Conservation (phyloP, 345 rosid species). For the Murraya koenigii region DNA sequence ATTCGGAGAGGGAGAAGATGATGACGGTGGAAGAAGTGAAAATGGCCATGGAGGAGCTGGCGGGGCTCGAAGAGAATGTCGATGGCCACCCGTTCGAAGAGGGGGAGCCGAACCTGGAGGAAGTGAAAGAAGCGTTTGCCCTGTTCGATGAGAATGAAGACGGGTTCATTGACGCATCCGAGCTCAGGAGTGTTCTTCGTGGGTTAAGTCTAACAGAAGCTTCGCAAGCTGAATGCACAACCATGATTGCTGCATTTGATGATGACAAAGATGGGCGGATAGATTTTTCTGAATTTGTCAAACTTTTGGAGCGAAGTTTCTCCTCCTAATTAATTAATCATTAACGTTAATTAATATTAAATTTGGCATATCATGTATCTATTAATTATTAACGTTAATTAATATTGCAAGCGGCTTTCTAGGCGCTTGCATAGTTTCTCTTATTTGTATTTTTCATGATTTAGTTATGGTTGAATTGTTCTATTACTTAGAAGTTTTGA, state of each 20-base stretch:
- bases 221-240: constrained; percentile 51
- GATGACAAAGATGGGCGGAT: constrained; percentile 50
- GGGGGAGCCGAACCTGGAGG: constrained; percentile 40
- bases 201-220: constrained; percentile 35
- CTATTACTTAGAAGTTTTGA: too few relatives aligned
- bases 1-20: not conserved
- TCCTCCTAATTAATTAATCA: not conserved
- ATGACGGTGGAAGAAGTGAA: constrained; percentile 32
- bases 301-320: constrained; percentile 45
- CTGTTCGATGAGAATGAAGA: constrained; percentile 61
- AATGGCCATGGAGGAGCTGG: constrained; percentile 27
- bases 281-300: constrained; percentile 50
- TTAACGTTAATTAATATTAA: not conserved
- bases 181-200: constrained; percentile 39
- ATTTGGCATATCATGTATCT: not conserved
- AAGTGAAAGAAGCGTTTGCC: constrained; percentile 46
- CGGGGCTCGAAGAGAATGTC: constrained; percentile 18
- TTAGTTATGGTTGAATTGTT: too few relatives aligned
- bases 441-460: too few relatives aligned
- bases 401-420: too few relatives aligned
- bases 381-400: too few relatives aligned
- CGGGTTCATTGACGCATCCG: constrained; percentile 61
- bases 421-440: too few relatives aligned
- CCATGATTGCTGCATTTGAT: constrained; percentile 53
- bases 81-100: constrained; percentile 37